Conservation (phyloP, 805 yeast genomes). For the Sungouiella blattae region DNA sequence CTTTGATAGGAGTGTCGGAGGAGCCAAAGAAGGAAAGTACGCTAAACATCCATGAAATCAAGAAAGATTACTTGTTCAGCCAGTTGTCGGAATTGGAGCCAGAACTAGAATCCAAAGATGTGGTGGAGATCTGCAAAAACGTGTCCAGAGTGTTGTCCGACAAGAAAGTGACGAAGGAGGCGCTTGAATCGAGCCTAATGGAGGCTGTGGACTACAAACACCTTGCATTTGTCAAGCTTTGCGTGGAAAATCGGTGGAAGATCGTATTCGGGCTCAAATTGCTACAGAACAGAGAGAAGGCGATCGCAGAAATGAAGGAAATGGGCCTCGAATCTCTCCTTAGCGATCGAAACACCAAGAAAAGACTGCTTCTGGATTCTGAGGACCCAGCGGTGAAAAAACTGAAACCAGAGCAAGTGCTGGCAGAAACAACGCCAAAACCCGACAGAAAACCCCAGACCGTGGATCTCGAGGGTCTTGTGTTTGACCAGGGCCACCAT, state of each 20-base stretch:
- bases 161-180: too few relatives aligned
- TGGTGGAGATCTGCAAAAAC: constrained; percentile 33
- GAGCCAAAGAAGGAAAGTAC: not conserved
- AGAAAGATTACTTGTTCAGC: constrained; percentile 10
- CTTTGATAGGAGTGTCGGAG: constrained; percentile 4
- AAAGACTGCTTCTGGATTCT: constrained; percentile 18
- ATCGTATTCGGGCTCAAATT: constrained; percentile 55
- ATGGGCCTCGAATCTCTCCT: constrained; percentile 41
- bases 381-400: constrained; percentile 13
- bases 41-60: constrained; percentile 8
- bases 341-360: constrained; percentile 21
- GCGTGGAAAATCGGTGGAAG: constrained; percentile 49
- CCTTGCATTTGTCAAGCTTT: constrained; percentile 43
- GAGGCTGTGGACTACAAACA: constrained; percentile 51
- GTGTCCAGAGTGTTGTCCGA: constrained; percentile 41
- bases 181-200: constrained; percentile 52
- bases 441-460: constrained; percentile 48
- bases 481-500: constrained; percentile 71
- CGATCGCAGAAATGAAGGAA: constrained; percentile 42
- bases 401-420: constrained; percentile 3
- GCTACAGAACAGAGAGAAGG: constrained; percentile 29
- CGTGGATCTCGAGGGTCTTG: constrained; percentile 61
- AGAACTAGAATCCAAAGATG: constrained; percentile 34
- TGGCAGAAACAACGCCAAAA: too few relatives aligned
- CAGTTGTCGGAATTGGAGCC: constrained; percentile 37